Evolutionary conservation across 2,329 filamentous ascomycete species (phyloP).

Genomic region (Coniochaeta sp.): DNA sequence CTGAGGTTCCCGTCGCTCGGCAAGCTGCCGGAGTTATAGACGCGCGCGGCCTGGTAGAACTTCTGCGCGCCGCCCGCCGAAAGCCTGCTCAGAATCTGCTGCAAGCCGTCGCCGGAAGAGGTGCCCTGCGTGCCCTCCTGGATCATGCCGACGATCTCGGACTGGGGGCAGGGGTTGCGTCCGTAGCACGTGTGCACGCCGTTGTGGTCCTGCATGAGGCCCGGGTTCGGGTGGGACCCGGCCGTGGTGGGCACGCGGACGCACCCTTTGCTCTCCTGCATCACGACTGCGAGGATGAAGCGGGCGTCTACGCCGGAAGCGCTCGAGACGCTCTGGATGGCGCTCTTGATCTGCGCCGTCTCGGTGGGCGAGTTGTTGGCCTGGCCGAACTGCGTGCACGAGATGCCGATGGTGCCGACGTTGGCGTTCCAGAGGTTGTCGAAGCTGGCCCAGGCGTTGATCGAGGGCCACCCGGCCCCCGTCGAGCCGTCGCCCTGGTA

Average conservation of each 20-base stretch:
- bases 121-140: conserved; percentile 35
- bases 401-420: conserved; percentile 13
- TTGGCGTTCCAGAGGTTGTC: conserved; percentile 16
- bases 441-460: conserved; percentile 20
- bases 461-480: conserved; percentile 22
- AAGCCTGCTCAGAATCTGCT: conserved; percentile 24
- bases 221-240: conserved; percentile 32
- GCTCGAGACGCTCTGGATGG: conserved; percentile 23
- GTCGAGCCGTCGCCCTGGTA: conserved; percentile 3
- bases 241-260: conserved; percentile 32
- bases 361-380: conserved; percentile 15
- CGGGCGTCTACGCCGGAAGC: conserved; percentile 26
- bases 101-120: conserved; percentile 32
- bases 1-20: conserved; percentile 24
- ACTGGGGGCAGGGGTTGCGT: conserved; percentile 17
- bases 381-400: conserved; percentile 8
- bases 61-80: conserved; percentile 23
- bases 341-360: conserved; percentile 16
- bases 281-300: conserved; percentile 35
- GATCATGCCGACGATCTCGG: conserved; percentile 21
- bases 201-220: conserved; percentile 31
- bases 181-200: conserved; percentile 27
- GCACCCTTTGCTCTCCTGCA: conserved; percentile 37
- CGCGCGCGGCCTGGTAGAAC: conserved; percentile 38
- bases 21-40: conserved; percentile 41